These are phyloP conservation scores for Candida chauliodis DNA, from an alignment of 805 yeast genomes.

Conservation along the genomic window DNA sequence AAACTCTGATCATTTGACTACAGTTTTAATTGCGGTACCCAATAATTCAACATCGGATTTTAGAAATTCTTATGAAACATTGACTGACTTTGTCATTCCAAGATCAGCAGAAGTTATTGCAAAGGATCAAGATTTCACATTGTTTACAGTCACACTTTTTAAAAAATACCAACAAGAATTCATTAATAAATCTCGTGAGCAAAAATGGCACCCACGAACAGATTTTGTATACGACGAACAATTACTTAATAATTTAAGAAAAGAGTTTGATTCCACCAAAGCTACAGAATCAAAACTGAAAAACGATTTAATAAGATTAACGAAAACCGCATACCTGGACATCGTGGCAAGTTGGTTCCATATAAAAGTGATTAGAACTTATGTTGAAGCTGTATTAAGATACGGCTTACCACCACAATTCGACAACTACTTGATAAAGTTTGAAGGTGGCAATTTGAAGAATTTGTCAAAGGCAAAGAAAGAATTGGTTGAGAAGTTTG, in stretches of 20 bases:
- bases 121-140: constrained; percentile 66
- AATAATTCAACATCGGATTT: constrained; percentile 58
- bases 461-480: constrained; percentile 56
- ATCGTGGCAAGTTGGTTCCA: constrained; percentile 86
- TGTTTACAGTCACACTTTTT: constrained; percentile 81
- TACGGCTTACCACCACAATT: constrained; percentile 97
- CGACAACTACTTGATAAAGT: constrained; percentile 46
- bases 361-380: constrained; percentile 79
- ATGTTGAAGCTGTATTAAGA: constrained; percentile 90
- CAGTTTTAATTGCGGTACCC: constrained; percentile 89
- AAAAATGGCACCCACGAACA: constrained; percentile 81
- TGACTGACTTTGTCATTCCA: constrained; percentile 83
- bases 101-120: constrained; percentile 73
- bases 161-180: constrained; percentile 75
- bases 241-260: constrained; percentile 62
- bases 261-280: constrained; percentile 74
- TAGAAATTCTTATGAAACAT: constrained; percentile 66
- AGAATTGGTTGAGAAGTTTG: constrained; percentile 71
- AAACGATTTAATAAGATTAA: constrained; percentile 76
- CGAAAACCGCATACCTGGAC: constrained; percentile 87
- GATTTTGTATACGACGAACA: constrained; percentile 87
- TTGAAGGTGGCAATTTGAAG: constrained; percentile 36
- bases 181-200: constrained; percentile 69
- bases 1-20: constrained; percentile 80
- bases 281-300: constrained; percentile 69